Conservation (phyloP, 2,329 filamentous ascomycete genomes). For the Colletotrichum liriopes region DNA sequence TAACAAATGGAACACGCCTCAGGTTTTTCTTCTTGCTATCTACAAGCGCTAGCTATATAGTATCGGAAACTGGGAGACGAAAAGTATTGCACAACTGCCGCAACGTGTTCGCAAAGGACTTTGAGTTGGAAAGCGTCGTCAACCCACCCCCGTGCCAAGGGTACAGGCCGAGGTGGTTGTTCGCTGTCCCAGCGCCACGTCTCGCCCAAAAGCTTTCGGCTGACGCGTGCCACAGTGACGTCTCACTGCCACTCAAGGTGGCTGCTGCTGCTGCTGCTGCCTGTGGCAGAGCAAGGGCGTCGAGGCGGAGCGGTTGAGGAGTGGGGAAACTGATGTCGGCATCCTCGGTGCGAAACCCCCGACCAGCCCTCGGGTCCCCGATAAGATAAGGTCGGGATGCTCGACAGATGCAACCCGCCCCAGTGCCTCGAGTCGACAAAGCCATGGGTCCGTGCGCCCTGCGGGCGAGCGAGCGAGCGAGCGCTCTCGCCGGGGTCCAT, state of each 20-base stretch:
- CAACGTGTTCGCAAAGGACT: constrained; percentile 27
- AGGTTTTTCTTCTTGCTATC: neutral
- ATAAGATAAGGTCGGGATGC: constrained; percentile 28
- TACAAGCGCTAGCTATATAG: constrained; percentile 1
- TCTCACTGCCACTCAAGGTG: constrained; percentile 3
- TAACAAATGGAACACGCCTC: neutral
- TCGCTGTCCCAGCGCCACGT: constrained; percentile 14
- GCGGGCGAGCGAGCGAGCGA: constrained; percentile 5
- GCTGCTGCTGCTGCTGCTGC: constrained; percentile 26
- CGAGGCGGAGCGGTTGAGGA: neutral
- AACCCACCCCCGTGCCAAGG: constrained; percentile 21
- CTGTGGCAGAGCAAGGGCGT: constrained; percentile 10
- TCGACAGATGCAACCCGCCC: neutral
- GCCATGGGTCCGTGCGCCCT: constrained; percentile 34
- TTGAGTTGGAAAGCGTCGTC: constrained; percentile 31
- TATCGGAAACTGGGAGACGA: neutral
- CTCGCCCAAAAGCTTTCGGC: neutral
- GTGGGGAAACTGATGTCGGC: neutral
- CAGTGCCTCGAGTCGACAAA: neutral
- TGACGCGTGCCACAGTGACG: constrained; percentile 42
- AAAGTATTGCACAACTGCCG: constrained; percentile 2
- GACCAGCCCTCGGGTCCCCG: neutral
- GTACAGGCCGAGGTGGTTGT: constrained; percentile 4
- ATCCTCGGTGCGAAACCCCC: constrained; percentile 25
- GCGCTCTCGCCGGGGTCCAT: constrained; percentile 38